phyloP scores from a whole-genome alignment of 768 basidiomycete species.

The Suillus cothurnatus region DNA sequence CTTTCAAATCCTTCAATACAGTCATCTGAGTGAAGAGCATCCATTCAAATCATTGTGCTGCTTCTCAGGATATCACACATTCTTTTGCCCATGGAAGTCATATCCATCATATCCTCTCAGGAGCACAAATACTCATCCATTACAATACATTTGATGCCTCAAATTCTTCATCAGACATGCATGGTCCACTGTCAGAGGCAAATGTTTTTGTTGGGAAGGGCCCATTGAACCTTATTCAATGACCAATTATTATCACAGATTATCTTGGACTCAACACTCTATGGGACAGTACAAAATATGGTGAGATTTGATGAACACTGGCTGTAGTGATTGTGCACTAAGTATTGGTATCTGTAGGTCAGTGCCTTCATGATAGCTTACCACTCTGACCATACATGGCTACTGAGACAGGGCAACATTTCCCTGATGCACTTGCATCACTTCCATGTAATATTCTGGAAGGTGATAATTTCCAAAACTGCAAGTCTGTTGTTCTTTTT shows the following conservation, averaged over 20 bases:
- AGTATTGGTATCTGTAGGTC: neutral
- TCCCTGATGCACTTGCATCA: neutral
- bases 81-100: conserved; percentile 29
- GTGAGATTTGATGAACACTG: too few relatives aligned
- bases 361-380: neutral
- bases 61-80: conserved; percentile 33
- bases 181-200: too few relatives aligned
- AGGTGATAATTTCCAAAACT: neutral
- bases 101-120: conserved; percentile 29
- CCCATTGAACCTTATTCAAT: neutral
- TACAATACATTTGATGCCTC: neutral
- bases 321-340: neutral
- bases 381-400: neutral
- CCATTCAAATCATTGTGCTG: conserved; percentile 38
- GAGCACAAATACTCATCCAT: conserved; percentile 9
- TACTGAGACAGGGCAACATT: neutral
- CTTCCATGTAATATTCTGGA: neutral
- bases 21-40: conserved; percentile 36
- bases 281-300: too few relatives aligned
- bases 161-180: neutral
- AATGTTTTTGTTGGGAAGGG: neutral
- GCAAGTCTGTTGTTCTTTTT: neutral
- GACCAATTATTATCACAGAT: conserved; percentile 4
- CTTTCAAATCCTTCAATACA: conserved; percentile 44
- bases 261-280: neutral